Evolutionary conservation across 2,329 filamentous ascomycete species (phyloP), one percentile per base, ranked within the genome.

Genomic region (Emergomyces africanus): DNA sequence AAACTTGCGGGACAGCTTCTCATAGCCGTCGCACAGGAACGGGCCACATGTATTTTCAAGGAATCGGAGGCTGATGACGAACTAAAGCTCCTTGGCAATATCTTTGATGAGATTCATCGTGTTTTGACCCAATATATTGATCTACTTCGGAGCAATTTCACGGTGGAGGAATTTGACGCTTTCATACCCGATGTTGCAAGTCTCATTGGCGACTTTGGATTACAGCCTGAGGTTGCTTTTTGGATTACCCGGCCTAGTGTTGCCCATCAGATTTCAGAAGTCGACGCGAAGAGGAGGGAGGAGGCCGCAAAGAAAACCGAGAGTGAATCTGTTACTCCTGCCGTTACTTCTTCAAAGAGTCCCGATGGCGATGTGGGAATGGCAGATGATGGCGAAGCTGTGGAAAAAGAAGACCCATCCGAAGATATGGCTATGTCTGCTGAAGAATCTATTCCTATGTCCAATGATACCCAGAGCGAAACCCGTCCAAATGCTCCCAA

Each of bases 91-190:
- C 76, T 97, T 14, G 88, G 89, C 2, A 90, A 90, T 57, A 85
- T 96, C 64, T 82, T 95, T 57, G 94, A 99, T 69, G 91, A 96
- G 70, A 87, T 95, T 23, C 89, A 96, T 65, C 83, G 88, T 61
- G 86, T 91, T 9, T 80, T 97, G 28, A 82, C 84, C 28, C 91
- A 96, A 67, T 99, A 95, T 68, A 79, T 97, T 20, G 94, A 97
- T 67, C 81, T 96, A 6, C 80, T 99, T 37, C 87, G 88, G 69
- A 88, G 83, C 69, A 95, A 90, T 67, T 75, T 96, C 35, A 80
- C 85, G 0, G 78, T 84, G 0, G 82, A 86, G 42, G 83, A 91
- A 23, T 97, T 96, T 62, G 88, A 95, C 67, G 75, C 78, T 1
- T 80, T 87, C 20, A 85, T 97, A 5, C 94, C 94, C 0, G 82